A percentile compares a stretch with the other conserved stretches of the same genome.
phyloP scores from a whole-genome alignment of 2,329 filamentous ascomycete genomes.

The Chrysoporthe deuterocubensis region DNA sequence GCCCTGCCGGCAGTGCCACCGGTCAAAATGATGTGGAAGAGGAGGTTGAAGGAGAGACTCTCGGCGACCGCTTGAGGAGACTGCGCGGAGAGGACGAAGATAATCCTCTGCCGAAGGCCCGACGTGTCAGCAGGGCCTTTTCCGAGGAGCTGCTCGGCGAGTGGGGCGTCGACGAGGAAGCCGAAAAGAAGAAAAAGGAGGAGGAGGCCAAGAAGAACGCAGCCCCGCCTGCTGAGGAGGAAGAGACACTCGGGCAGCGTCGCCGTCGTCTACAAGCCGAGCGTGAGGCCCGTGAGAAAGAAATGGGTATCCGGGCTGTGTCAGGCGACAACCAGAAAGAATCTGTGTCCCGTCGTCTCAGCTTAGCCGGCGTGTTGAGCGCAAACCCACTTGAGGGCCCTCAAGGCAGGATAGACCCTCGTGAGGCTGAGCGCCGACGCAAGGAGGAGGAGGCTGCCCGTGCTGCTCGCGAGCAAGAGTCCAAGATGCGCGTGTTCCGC shows the following conservation, averaged over 20 bases:
- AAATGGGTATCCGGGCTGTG: slow-evolving; percentile 46
- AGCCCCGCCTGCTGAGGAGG: slow-evolving; percentile 53
- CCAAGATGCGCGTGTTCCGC: slow-evolving; percentile 53
- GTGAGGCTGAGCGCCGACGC: slow-evolving; percentile 47
- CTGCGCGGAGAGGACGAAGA: slow-evolving; percentile 61
- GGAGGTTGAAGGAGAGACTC: slow-evolving; percentile 66
- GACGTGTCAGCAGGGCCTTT: slow-evolving; percentile 69
- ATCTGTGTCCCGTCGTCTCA: slow-evolving; percentile 49
- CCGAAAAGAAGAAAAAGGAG: slow-evolving; percentile 40
- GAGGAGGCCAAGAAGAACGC: slow-evolving; percentile 38
- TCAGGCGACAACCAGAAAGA: slow-evolving; percentile 33
- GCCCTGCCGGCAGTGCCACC: slow-evolving; percentile 28
- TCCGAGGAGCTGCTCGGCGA: slow-evolving; percentile 70
- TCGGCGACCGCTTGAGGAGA: slow-evolving; percentile 67
- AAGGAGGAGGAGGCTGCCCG: slow-evolving; percentile 47
- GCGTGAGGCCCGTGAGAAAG: slow-evolving; percentile 64
- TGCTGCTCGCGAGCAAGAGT: slow-evolving; percentile 48
- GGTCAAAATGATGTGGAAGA: slow-evolving; percentile 43
- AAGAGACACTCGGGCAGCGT: slow-evolving; percentile 80
- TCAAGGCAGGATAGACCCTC: slow-evolving; percentile 40
- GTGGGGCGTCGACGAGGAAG: slow-evolving; percentile 57
- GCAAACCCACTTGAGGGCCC: slow-evolving; percentile 46
- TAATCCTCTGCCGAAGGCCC: slow-evolving; percentile 53
- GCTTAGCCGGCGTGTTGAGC: slow-evolving; percentile 63
- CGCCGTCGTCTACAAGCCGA: slow-evolving; percentile 74